Evolutionary conservation across 495 filamentous ascomycete genomes (phyloP), one percentile per base, ranked within the genome.

Genomic region (Arthonia radiata): DNA sequence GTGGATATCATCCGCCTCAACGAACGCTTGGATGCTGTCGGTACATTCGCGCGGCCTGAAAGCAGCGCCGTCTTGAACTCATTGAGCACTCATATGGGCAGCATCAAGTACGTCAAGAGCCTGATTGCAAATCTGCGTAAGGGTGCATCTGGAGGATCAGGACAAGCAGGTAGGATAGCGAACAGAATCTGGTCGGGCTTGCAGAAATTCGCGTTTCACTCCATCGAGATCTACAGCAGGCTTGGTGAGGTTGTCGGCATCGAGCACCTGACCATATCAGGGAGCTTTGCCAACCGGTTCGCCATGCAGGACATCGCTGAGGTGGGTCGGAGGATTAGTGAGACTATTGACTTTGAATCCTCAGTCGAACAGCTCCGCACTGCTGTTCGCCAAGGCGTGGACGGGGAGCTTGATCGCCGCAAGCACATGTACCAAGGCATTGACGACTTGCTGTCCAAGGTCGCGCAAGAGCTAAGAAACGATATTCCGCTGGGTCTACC

Each of bases 91-190:
- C n/a, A n/a, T n/a, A n/a, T n/a, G n/a, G n/a, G n/a, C n/a, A n/a
- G n/a, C n/a, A n/a, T n/a, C n/a, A n/a, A n/a, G n/a, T n/a, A n/a
- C n/a, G 49, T 54, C 10, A 71, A 67, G 32, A 61, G 56, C 29
- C 47, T 97, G 18, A 61, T 92, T 26, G 80, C 76, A 38, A 83
- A 93, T 34, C 54, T 92, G 15, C 67, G 59, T 25, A 81, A 75
- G 42, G 79, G 80, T 2, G 59, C 81, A 13, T 70, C 66, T 39
- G 60, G 57, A 19, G 61, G 64, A 10, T 52, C 59, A 28, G 62
- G 61, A 2, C 56, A 61, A 45, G 46, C 50, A 32, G 52, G 51
- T 13, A 56, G 57, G 0, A 59, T 82, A 31, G 62, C 63, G 21
- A 61, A 56, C 6, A 68, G 64, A 12, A 63, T 77, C 2, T 90